Evolutionary conservation across 139 green algal species (phyloP).

Genomic region (Coelastrella sp.): DNA sequence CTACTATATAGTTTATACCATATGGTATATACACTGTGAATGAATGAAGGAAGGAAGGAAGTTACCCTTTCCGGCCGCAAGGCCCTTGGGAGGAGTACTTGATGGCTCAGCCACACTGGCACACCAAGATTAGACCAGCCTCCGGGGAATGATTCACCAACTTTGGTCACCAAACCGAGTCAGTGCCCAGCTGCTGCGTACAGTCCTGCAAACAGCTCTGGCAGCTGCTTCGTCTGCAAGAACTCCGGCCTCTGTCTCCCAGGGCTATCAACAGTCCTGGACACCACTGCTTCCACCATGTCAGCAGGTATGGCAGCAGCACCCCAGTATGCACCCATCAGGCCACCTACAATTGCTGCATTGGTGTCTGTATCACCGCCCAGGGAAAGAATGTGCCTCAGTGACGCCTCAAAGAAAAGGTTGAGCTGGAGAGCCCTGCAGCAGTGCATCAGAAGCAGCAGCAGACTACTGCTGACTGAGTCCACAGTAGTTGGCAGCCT

Average conservation of each 20-base stretch:
- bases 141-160: too few relatives aligned
- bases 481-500: too few relatives aligned
- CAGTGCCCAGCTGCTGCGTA: slow-evolving; percentile 6
- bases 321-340: slow-evolving; percentile 62
- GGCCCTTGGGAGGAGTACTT: too few relatives aligned
- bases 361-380: slow-evolving; percentile 76
- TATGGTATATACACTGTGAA: too few relatives aligned
- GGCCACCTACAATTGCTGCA: slow-evolving; percentile 65
- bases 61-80: too few relatives aligned
- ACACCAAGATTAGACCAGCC: too few relatives aligned
- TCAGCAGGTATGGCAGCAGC: slow-evolving; percentile 41
- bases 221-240: slow-evolving; percentile 47
- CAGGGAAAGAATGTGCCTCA: slow-evolving; percentile 52
- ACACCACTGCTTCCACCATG: slow-evolving; percentile 51
- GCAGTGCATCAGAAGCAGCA: neutral
- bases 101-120: too few relatives aligned
- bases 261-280: neutral
- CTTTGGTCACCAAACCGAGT: too few relatives aligned
- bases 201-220: slow-evolving; percentile 43
- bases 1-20: too few relatives aligned
- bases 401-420: slow-evolving; percentile 24
- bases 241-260: slow-evolving; percentile 46
- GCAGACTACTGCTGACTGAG: neutral
- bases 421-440: slow-evolving; percentile 23
- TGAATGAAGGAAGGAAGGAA: too few relatives aligned